Conservation (phyloP, 305 asterid species). For the Stenogyne calaminthoides region DNA sequence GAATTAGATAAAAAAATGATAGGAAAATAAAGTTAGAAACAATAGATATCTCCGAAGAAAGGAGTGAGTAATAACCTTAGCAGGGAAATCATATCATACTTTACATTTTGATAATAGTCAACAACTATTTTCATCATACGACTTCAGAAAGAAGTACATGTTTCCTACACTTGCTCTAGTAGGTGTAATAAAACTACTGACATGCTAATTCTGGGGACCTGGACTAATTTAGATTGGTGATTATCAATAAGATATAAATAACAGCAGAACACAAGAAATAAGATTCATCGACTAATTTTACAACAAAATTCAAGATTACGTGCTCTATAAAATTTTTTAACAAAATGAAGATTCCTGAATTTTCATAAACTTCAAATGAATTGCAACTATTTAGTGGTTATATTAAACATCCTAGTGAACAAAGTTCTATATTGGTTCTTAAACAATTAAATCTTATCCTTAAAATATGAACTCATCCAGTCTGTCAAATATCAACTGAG, state of each 20-base stretch:
- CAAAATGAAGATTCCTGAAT: not conserved
- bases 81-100: not conserved
- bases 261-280: not conserved
- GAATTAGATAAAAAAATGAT: not conserved
- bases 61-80: not conserved
- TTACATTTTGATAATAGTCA: not conserved
- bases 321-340: not conserved
- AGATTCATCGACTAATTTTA: no score
- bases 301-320: not conserved
- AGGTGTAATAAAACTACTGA: not conserved
- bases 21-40: not conserved
- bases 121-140: not conserved
- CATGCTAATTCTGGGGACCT: not conserved
- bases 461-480: not conserved
- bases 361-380: not conserved
- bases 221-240: not conserved
- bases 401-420: not conserved
- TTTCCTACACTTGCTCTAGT: slow-evolving; percentile 6
- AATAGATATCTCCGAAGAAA: not conserved
- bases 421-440: not conserved
- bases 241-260: not conserved
- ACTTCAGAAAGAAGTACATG: not conserved
- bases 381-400: not conserved
- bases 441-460: not conserved
- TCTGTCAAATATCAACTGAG: not conserved